Base-by-base conservation (phyloP, 345 rosid genomes). In the Moricandia moricandioides region DNA sequence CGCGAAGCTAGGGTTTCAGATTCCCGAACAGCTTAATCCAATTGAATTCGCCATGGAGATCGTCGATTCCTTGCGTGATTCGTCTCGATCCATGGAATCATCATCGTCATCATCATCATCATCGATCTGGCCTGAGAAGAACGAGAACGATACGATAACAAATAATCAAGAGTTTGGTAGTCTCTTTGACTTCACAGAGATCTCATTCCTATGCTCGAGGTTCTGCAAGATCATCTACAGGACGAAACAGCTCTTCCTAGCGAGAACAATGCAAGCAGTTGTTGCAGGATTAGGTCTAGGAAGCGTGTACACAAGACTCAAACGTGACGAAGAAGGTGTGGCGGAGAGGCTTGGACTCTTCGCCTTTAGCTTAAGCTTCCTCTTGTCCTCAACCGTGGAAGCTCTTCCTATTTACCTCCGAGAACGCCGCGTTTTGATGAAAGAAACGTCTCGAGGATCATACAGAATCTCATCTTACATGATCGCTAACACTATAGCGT, bases 331-430 rank as follows among this genome's bases (percentile, higher is more conserved):
- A 74, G 87, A 80, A 70, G 97, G 95, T 0, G 79, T 94, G 0
- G 66, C 88, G 0, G 97, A 94, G 70, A 65, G 97, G 64, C 84
- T 94, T 12, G 97, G 97, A 0, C 82, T 91, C 0, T 91, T 94
- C 7, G 98, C 97, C 2, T 94, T 94, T 70, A 88, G 96, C 61
- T 86, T 94, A 21, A 90, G 97, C 76, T 91, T 90, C 79, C 89
- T 94, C 9, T 87, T 94, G 12, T 94, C 97, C 17, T 89, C 97
- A 7, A 91, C 97, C 1, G 96, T 91, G 0, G 98, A 94, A 82
- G 96, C 98, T 7, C 91, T 94, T 37, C 97, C 98, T 0, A 90
- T 91, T 6, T 91, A 83, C 82, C 97, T 91, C 11, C 93, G 86
- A 54, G 97, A 94, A 69, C 85, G 97, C 12, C 86, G 89, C 0